A percentile compares a stretch with the other conserved stretches of the same genome.
phyloP scores from a whole-genome alignment of 139 green algal species.

The Coelastrella sp. region DNA sequence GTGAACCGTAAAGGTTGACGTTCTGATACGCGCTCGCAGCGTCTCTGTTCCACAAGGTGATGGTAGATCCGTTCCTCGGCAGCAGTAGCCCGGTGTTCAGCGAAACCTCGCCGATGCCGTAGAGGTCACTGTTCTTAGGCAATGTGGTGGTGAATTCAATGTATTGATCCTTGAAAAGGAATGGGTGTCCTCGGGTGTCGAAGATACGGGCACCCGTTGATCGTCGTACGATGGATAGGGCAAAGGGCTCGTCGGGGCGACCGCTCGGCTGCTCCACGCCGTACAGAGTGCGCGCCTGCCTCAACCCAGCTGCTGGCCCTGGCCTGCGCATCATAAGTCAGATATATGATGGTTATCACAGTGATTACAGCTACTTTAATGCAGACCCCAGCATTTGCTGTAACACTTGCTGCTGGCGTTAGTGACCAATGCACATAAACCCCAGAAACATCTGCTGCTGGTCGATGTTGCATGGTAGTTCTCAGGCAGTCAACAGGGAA shows the following conservation, averaged over 20 bases:
- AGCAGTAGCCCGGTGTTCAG: slow-evolving; percentile 42
- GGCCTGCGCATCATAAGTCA: background rate
- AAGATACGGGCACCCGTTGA: background rate
- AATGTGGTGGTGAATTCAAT: slow-evolving; percentile 63
- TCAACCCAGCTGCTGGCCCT: background rate
- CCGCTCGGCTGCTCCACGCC: background rate
- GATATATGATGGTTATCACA: background rate
- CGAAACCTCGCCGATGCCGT: slow-evolving; percentile 62
- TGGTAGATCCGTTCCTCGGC: slow-evolving; percentile 32
- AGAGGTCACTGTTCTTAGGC: slow-evolving; percentile 48
- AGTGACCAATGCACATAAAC: too few species aligned
- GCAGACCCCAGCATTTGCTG: too few species aligned
- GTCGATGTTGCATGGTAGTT: too few species aligned
- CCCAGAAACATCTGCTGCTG: too few species aligned
- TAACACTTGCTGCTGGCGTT: too few species aligned
- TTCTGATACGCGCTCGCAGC: slow-evolving; percentile 45
- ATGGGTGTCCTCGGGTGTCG: slow-evolving; percentile 16
- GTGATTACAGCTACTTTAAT: too few species aligned
- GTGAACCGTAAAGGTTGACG: slow-evolving; percentile 70
- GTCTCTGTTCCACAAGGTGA: slow-evolving; percentile 67
- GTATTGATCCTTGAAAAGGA: slow-evolving; percentile 73
- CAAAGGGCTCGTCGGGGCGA: slow-evolving; percentile 15
- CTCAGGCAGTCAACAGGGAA: too few species aligned
- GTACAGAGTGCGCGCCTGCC: background rate
- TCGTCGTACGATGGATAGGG: background rate